Conservation (phyloP, 805 yeast species). For the Groenewaldozyma tartarivorans region DNA sequence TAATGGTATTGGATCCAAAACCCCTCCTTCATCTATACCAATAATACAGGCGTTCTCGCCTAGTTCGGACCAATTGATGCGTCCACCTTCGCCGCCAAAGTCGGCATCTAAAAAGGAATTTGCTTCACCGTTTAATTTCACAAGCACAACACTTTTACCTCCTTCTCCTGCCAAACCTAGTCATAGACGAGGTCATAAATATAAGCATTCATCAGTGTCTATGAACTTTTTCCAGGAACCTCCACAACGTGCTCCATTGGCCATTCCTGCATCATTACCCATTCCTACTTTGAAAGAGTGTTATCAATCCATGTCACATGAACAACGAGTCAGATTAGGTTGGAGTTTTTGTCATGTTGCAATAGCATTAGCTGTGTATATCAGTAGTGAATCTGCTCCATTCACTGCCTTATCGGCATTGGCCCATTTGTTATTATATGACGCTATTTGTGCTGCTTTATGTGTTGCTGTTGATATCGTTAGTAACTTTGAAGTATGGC, state of each 20-base stretch:
- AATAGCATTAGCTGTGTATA: constrained; percentile 46
- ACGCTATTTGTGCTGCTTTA: constrained; percentile 65
- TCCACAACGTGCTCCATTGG: constrained; percentile 53
- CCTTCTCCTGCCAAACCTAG: constrained; percentile 18
- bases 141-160: constrained; percentile 37
- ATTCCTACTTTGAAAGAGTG: constrained; percentile 65
- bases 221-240: constrained; percentile 96
- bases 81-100: constrained; percentile 1
- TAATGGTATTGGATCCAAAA: too few relatives aligned
- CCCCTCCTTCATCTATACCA: too few relatives aligned
- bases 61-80: too few relatives aligned
- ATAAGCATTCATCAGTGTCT: constrained; percentile 92
- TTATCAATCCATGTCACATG: constrained; percentile 43
- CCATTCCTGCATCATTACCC: constrained; percentile 56
- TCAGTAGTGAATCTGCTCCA: constrained; percentile 41
- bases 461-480: constrained; percentile 66
- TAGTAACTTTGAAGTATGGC: constrained; percentile 93
- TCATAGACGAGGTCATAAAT: constrained; percentile 83
- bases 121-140: constrained; percentile 52
- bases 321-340: constrained; percentile 47
- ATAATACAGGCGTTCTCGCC: too few relatives aligned
- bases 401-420: constrained; percentile 61
- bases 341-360: constrained; percentile 54
- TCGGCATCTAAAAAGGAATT: background rate
- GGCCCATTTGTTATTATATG: constrained; percentile 82